phyloP scores from a whole-genome alignment of 2,329 filamentous ascomycete genomes.

The Teratosphaeria nubilosa region DNA sequence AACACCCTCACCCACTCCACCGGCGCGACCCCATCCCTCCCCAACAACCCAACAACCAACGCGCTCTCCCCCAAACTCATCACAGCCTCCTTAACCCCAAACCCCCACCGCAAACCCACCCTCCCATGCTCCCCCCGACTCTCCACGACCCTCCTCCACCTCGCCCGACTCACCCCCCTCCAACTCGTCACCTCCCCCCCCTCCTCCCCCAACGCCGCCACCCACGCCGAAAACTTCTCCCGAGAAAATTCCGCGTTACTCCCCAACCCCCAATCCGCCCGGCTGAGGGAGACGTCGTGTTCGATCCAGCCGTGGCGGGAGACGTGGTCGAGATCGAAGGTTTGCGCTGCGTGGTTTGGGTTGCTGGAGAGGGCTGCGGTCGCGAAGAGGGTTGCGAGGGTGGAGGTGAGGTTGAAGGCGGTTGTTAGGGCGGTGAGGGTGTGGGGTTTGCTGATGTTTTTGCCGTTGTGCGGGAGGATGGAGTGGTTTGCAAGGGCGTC shows the following conservation, averaged over 20 bases:
- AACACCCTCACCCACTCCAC: constrained; percentile 20
- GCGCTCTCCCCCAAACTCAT: constrained; percentile 26
- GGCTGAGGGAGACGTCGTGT: constrained; percentile 24
- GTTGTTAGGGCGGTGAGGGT: neutral
- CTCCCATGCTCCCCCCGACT: constrained; percentile 13
- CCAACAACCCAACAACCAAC: constrained; percentile 22
- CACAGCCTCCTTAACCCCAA: constrained; percentile 21
- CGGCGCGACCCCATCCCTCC: constrained; percentile 19
- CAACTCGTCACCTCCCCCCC: constrained; percentile 13
- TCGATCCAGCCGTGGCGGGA: constrained; percentile 23
- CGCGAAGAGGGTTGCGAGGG: neutral
- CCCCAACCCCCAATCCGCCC: constrained; percentile 22
- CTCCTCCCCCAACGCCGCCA: constrained; percentile 10
- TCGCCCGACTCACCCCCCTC: constrained; percentile 14
- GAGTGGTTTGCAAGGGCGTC: neutral
- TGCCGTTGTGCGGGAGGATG: neutral
- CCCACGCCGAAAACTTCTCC: constrained; percentile 17
- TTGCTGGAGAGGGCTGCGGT: neutral
- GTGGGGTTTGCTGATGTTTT: neutral
- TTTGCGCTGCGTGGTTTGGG: neutral
- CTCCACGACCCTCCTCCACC: constrained; percentile 16
- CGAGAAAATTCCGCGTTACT: constrained; percentile 23
- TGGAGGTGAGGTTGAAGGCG: neutral
- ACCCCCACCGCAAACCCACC: constrained; percentile 12
- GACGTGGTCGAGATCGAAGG: constrained; percentile 1